A percentile compares a stretch with the other conserved stretches of the same genome.
Conservation (phyloP, 805 yeast species). For the Sugiyamaella smithiae region DNA sequence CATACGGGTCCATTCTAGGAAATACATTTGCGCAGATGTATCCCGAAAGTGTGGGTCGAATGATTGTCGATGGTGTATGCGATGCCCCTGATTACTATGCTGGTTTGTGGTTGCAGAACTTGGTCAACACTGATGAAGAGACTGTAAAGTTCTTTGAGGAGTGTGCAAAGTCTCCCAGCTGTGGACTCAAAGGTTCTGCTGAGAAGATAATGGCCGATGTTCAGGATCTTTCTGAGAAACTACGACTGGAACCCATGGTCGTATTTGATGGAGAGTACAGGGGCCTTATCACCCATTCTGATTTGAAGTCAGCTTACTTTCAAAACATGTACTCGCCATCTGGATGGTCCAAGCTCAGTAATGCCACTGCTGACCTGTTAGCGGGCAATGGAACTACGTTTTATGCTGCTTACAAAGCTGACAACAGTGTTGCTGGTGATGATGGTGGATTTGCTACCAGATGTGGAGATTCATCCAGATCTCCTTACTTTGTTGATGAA, state of each 20-base stretch:
- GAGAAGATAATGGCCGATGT: constrained; percentile 10
- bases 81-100: constrained; percentile 22
- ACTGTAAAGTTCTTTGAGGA: constrained; percentile 15
- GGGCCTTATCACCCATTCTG: constrained; percentile 15
- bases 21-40: constrained; percentile 27
- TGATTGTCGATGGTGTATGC: constrained; percentile 26
- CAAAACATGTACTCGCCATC: constrained; percentile 19
- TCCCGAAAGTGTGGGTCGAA: constrained; percentile 21
- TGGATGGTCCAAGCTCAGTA: constrained; percentile 19
- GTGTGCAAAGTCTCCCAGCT: constrained; percentile 12
- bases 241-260: constrained; percentile 13
- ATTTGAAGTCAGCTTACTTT: constrained; percentile 13
- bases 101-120: constrained; percentile 21
- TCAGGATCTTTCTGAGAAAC: constrained; percentile 5
- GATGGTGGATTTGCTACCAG: constrained; percentile 17
- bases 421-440: neutral
- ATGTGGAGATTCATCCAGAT: constrained; percentile 16
- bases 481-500: constrained; percentile 1
- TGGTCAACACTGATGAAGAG: constrained; percentile 22
- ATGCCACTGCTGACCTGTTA: constrained; percentile 11
- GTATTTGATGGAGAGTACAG: constrained; percentile 8
- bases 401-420: neutral
- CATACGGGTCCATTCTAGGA: constrained; percentile 26
- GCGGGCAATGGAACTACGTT: constrained; percentile 16
- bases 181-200: constrained; percentile 11